Evolutionary conservation across 2,329 filamentous ascomycete species (phyloP).

Genomic region (Aspergillus neotritici): DNA sequence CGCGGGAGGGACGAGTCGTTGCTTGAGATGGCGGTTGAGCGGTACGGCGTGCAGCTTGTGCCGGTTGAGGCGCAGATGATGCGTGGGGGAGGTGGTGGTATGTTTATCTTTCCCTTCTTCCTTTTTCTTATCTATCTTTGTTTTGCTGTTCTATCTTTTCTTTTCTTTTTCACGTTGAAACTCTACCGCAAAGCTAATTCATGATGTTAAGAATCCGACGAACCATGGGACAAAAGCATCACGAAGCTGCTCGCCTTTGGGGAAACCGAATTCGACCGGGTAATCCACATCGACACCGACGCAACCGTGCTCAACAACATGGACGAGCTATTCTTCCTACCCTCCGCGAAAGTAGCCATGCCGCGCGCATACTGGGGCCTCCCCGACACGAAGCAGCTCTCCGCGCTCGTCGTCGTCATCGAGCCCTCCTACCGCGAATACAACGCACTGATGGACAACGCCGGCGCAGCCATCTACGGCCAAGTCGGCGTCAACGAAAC

Average conservation of each 20-base stretch:
- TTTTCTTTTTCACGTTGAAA: too few relatives aligned
- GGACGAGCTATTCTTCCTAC: constrained; percentile 67
- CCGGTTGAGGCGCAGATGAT: constrained; percentile 41
- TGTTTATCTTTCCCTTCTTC: constrained; percentile 4
- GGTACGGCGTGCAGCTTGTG: constrained; percentile 47
- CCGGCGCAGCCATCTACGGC: constrained; percentile 22
- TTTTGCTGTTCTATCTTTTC: too few relatives aligned
- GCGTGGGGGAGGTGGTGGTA: constrained; percentile 22
- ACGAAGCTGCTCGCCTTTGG: constrained; percentile 67
- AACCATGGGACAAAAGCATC: constrained; percentile 59
- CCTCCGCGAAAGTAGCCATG: constrained; percentile 57
- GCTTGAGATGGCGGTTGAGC: constrained; percentile 44
- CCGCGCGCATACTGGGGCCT: constrained; percentile 66
- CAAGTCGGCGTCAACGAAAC: constrained; percentile 21
- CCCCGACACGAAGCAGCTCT: constrained; percentile 49
- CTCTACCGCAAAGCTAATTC: background rate
- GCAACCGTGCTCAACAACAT: constrained; percentile 57
- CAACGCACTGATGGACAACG: constrained; percentile 23
- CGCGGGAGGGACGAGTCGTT: constrained; percentile 40
- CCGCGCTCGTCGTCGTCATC: constrained; percentile 58
- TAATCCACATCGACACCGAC: constrained; percentile 59
- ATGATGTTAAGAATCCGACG: constrained; percentile 25
- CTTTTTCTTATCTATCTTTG: too few relatives aligned
- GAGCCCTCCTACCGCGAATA: constrained; percentile 52
- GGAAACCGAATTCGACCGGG: constrained; percentile 56